A percentile compares a stretch with the other conserved stretches of the same genome.
Evolutionary conservation across 2,329 filamentous ascomycete species (phyloP).

Genomic region (Madurella mycetomatis): DNA sequence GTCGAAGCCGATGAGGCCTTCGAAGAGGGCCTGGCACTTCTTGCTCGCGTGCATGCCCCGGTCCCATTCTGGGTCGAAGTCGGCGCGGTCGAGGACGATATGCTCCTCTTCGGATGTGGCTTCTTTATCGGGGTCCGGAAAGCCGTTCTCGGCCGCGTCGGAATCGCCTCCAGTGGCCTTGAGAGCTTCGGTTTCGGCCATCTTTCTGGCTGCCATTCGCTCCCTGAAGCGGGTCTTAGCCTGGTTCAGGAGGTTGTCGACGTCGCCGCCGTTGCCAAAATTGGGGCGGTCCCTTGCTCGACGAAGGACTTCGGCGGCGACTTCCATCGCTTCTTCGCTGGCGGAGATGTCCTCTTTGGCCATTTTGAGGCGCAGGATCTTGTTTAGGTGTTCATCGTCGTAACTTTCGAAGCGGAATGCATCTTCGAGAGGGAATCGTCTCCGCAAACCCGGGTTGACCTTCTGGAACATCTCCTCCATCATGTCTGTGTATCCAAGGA

Average conservation of each 20-base stretch:
- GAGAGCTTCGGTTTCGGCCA: neutral
- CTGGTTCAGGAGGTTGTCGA: slow-evolving; percentile 51
- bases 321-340: slow-evolving; percentile 41
- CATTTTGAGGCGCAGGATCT: slow-evolving; percentile 53
- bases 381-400: slow-evolving; percentile 43
- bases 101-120: neutral
- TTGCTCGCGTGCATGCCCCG: slow-evolving; percentile 2
- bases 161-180: neutral
- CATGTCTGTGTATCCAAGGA: slow-evolving; percentile 57
- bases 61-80: slow-evolving; percentile 16
- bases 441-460: slow-evolving; percentile 54
- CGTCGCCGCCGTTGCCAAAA: slow-evolving; percentile 60
- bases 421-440: slow-evolving; percentile 52
- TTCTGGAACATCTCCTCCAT: slow-evolving; percentile 59
- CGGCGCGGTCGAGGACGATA: slow-evolving; percentile 21
- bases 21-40: slow-evolving; percentile 10
- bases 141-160: slow-evolving; percentile 17
- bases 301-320: slow-evolving; percentile 46
- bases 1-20: slow-evolving; percentile 13
- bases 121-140: slow-evolving; percentile 26
- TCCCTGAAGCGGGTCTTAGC: slow-evolving; percentile 42
- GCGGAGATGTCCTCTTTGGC: slow-evolving; percentile 42
- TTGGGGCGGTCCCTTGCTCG: slow-evolving; percentile 50
- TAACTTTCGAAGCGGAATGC: slow-evolving; percentile 60
- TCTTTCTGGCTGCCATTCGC: slow-evolving; percentile 27